Evolutionary conservation across 768 basidiomycete genomes (phyloP).

Genomic region (Cystofilobasidium bisporidii): DNA sequence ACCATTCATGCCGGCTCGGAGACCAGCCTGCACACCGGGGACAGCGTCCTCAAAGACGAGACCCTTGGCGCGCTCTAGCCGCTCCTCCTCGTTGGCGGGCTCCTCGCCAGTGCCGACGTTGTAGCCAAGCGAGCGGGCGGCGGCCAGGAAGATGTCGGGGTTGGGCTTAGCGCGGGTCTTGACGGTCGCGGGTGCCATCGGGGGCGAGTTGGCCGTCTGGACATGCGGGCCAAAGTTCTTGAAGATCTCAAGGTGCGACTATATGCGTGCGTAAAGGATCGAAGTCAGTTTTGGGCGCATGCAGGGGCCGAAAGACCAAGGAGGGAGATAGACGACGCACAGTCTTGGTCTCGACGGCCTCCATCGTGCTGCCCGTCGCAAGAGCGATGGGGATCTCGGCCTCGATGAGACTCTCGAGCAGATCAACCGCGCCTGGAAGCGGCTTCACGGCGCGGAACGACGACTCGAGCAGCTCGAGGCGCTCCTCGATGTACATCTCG

Average conservation of each 20-base stretch:
- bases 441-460: slow-evolving; percentile 61
- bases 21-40: slow-evolving; percentile 67
- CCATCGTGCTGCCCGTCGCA: slow-evolving; percentile 62
- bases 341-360: slow-evolving; percentile 61
- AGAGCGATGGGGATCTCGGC: slow-evolving; percentile 67
- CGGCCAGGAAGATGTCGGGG: slow-evolving; percentile 72
- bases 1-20: slow-evolving; percentile 81
- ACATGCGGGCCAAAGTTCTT: neutral
- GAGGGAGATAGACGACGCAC: slow-evolving; percentile 28
- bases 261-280: no score
- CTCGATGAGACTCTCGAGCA: slow-evolving; percentile 60
- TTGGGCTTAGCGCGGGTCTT: slow-evolving; percentile 54
- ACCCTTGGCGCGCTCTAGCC: slow-evolving; percentile 51
- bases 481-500: slow-evolving; percentile 53
- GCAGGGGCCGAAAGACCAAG: no score
- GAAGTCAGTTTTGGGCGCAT: no score
- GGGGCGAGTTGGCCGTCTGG: slow-evolving; percentile 14
- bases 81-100: slow-evolving; percentile 38
- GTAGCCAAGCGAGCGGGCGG: slow-evolving; percentile 51
- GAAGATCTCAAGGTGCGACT: slow-evolving; percentile 16
- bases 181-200: slow-evolving; percentile 3
- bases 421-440: slow-evolving; percentile 60
- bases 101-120: slow-evolving; percentile 33
- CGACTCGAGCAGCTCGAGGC: slow-evolving; percentile 52
- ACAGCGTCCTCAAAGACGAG: slow-evolving; percentile 75